Conservation (phyloP, 2,329 filamentous ascomycete genomes). For the Stagonosporopsis tanaceti region DNA sequence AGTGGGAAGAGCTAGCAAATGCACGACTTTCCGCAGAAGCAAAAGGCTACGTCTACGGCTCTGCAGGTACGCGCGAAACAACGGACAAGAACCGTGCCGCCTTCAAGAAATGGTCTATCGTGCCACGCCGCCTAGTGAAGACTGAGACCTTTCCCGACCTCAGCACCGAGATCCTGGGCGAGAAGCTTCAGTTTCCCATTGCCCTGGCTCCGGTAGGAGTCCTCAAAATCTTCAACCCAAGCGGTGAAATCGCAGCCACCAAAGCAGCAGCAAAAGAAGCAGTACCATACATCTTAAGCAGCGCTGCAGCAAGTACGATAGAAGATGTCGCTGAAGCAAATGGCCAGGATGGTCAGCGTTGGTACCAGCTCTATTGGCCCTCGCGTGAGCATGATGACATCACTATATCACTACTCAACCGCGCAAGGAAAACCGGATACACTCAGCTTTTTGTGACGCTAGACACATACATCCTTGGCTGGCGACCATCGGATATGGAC, state of each 20-base stretch:
- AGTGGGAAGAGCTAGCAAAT: conserved; percentile 35
- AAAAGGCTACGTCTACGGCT: conserved; percentile 47
- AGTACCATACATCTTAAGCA: conserved; percentile 71
- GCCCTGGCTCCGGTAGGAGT: conserved; percentile 73
- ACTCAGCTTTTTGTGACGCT: conserved; percentile 73
- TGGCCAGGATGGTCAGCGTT: conserved; percentile 61
- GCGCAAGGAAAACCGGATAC: conserved; percentile 57
- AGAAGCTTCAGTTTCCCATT: conserved; percentile 59
- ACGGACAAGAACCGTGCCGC: conserved; percentile 39
- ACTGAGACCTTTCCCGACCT: conserved; percentile 25
- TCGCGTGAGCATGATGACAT: conserved; percentile 68
- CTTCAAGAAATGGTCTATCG: conserved; percentile 36
- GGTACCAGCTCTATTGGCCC: conserved; percentile 79
- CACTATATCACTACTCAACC: conserved; percentile 65
- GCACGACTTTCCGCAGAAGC: conserved; percentile 39
- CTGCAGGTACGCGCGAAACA: conserved; percentile 44
- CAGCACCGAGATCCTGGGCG: conserved; percentile 44
- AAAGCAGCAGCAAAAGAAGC: conserved; percentile 67
- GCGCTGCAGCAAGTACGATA: conserved; percentile 66
- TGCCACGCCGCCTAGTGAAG: conserved; percentile 27
- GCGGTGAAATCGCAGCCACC: conserved; percentile 69
- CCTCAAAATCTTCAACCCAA: conserved; percentile 69
- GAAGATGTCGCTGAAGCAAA: conserved; percentile 69
- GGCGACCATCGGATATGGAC: conserved; percentile 73
- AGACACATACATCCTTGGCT: conserved; percentile 72